Base-by-base conservation (phyloP, 2,329 filamentous ascomycete species). In the Xylariaceae sp. region DNA sequence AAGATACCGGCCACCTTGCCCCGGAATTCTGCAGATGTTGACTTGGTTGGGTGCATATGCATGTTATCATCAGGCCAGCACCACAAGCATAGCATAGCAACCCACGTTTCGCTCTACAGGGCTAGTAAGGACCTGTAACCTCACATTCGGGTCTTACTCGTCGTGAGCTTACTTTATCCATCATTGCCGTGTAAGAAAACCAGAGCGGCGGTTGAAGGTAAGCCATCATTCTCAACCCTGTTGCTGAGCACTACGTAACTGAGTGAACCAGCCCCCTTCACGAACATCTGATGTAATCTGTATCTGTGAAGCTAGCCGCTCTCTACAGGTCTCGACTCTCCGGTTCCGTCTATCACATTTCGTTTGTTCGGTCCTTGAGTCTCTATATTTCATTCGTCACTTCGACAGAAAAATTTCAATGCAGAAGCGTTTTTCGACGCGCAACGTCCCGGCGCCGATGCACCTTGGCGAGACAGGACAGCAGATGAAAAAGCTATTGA, bases 401-500 rank as follows among this genome's bases (percentile, higher is more conserved):
- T 42, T 42, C 34, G 47, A 11, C 17, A 44, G 44, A 23, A 44
- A 15, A 42, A n/a, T 37, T n/a, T 51, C 11, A 34, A 53, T 55
- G 52, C 50, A 44, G 39, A 57, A 47, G 44, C 58, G 42, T 37
- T 59, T 57, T 60, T 56, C 61, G 62, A 63, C 53, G 60, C 53
- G 61, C 62, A 64, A 57, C 55, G 59, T 55, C 34, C 58, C 57
- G 61, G 55, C 51, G 53, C 50, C 53, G 49, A 62, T 63, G 60
- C 62, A 55, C 62, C 62, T 51, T 58, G 57, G 62, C 61, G 58
- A 65, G 61, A 56, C 47, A 52, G 23, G 48, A 18, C 53, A 6
- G n/a, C 42, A 6, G 42, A 45, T n/a, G 13, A n/a, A 45, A 42
- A 42, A 53, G 18, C 47, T 57, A 56, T 44, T 30, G 58, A 60